phyloP scores from a whole-genome alignment of 306 rosid species.

The Cyclanthera cordifolia region DNA sequence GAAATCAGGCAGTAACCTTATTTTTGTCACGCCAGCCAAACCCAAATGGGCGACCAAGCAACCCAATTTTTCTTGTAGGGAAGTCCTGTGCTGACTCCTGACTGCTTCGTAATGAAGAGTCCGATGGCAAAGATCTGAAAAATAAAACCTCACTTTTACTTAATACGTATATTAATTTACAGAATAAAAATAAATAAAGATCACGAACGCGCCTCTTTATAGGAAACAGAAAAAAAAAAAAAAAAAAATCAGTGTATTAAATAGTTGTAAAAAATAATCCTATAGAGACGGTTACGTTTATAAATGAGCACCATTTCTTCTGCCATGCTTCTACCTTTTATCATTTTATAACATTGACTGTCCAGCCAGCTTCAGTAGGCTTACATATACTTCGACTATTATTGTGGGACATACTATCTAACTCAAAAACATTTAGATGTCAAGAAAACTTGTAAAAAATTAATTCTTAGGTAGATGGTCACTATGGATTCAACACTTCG shows the following conservation, averaged over 20 bases:
- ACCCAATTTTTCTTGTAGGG: constrained; percentile 55
- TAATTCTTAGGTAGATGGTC: too few relatives aligned
- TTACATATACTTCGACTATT: too few relatives aligned
- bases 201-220: not conserved
- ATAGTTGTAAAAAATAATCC: too few relatives aligned
- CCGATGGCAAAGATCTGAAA: constrained; percentile 53
- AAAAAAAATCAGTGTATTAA: too few relatives aligned
- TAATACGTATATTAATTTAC: not conserved
- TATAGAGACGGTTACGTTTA: not conserved
- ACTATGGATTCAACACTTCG: too few relatives aligned
- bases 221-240: too few relatives aligned
- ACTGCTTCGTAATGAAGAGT: constrained; percentile 37
- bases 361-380: too few relatives aligned
- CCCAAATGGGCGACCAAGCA: constrained; percentile 92
- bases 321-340: not conserved
- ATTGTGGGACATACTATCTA: too few relatives aligned
- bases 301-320: not conserved
- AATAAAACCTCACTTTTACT: constrained; percentile 16
- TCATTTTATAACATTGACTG: too few relatives aligned
- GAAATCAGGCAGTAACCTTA: constrained; percentile 46
- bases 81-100: constrained; percentile 50
- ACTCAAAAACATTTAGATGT: too few relatives aligned
- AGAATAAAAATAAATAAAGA: constrained; percentile 1
- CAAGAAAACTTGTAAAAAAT: too few relatives aligned
- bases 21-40: constrained; percentile 87